A percentile compares a stretch with the other conserved stretches of the same genome.
These are phyloP conservation scores for Thelonectria blattea DNA, from an alignment of 2,329 filamentous ascomycete genomes.

Conservation along the genomic window DNA sequence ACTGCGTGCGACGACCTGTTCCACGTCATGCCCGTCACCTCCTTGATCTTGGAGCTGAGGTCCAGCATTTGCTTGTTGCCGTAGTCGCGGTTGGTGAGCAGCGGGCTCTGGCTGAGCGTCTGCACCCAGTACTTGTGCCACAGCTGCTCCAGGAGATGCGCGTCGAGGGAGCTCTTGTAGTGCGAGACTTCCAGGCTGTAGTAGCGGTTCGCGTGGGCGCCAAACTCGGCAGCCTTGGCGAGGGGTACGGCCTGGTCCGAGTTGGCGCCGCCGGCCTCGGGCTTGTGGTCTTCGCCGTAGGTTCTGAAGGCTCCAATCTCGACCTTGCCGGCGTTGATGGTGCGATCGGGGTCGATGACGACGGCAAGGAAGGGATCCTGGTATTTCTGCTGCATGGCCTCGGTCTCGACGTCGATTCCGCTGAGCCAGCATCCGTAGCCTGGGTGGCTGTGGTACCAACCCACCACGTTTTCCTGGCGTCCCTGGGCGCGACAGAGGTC, in stretches of 20 bases:
- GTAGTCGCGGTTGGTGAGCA: conserved; percentile 92
- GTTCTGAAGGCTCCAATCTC: conserved; percentile 98
- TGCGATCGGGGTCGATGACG: conserved; percentile 95
- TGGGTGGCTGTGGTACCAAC: conserved; percentile 98
- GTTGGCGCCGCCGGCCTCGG: conserved; percentile 38
- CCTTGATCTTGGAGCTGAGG: conserved; percentile 79
- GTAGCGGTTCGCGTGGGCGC: conserved; percentile 88
- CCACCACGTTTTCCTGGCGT: conserved; percentile 87
- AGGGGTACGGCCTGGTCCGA: conserved; percentile 79
- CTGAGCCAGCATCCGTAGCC: conserved; percentile 98
- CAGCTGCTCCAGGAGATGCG: conserved; percentile 81
- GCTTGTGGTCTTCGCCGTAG: conserved; percentile 76
- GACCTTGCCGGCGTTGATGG: conserved; percentile 91
- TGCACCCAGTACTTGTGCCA: conserved; percentile 99
- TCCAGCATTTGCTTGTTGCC: conserved; percentile 92
- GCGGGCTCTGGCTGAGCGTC: conserved; percentile 87
- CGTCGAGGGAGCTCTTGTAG: conserved; percentile 92
- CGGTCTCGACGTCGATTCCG: conserved; percentile 92
- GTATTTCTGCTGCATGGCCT: conserved; percentile 83
- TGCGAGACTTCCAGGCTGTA: conserved; percentile 91
- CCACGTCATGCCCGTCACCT: conserved; percentile 54
- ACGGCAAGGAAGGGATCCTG: conserved; percentile 93
- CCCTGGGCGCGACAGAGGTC: conserved; percentile 76
- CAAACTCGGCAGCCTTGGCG: conserved; percentile 95
- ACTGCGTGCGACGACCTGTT: conserved; percentile 36